Conservation (phyloP, 106 monocot genomes). For the Platanthera guangdongensis region DNA sequence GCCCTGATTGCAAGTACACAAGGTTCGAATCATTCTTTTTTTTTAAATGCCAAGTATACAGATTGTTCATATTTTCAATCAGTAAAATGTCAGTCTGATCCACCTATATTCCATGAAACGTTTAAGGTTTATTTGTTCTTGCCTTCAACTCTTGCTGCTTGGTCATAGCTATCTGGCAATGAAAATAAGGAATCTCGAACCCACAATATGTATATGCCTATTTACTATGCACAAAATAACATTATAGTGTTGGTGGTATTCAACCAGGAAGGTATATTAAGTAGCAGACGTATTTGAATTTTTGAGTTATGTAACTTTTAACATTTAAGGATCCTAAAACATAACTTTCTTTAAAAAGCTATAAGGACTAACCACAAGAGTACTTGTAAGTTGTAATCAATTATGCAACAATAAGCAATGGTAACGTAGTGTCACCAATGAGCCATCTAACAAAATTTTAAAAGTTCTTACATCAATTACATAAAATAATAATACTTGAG, state of each 20-base stretch:
- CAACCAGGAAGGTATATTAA: neutral
- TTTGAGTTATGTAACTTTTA: neutral
- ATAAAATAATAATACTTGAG: too few species aligned
- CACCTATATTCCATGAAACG: neutral
- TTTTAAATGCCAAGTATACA: neutral
- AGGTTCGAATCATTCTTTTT: constrained; percentile 35
- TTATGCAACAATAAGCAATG: too few species aligned
- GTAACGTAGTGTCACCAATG: too few species aligned
- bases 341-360: too few species aligned
- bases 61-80: neutral
- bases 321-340: too few species aligned
- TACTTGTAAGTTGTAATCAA: too few species aligned
- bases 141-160: neutral
- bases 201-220: neutral
- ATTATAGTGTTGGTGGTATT: neutral
- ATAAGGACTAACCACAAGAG: too few species aligned
- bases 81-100: neutral
- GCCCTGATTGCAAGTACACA: constrained; percentile 84
- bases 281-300: neutral
- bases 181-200: neutral
- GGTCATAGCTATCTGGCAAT: neutral
- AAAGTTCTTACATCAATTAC: too few species aligned
- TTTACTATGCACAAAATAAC: neutral
- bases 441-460: too few species aligned
- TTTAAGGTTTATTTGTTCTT: neutral